Evolutionary conservation across 2,329 filamentous ascomycete species (phyloP), one percentile per base, ranked within the genome.

Genomic region (Epichloe elymi): DNA sequence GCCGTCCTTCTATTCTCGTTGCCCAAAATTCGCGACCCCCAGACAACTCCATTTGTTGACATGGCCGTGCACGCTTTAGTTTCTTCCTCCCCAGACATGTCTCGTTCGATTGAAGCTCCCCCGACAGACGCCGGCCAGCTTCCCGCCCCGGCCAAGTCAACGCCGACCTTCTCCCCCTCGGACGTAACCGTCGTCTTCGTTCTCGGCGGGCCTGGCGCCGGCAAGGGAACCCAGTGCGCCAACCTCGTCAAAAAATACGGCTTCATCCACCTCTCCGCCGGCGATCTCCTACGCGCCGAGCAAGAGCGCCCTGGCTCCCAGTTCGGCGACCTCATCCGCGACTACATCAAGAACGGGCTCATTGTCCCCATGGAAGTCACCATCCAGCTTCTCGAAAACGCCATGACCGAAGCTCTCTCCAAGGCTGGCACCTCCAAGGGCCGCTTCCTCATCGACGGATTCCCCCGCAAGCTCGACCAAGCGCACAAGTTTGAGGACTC

Each of bases 291-390:
- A 56, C 87, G 93, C 54, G 90, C 88, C 56, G 93, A 98, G 73
- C 93, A 97, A 71, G 78, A 91, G 63, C 86, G 91, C 4, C 78
- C 80, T 0, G 90, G 88, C 52, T 88, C 83, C 57, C 76, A 96
- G 69, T 97, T 95, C 67, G 93, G 93, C 65, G 81, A 89, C 58
- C 78, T 97, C 71, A 98, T 98, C 78, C 85, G 85, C 66, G 79
- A 85, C 60, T 90, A 93, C 73, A 98, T 98, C 75, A 87, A 85
- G 64, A 85, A 98, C 66, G 93, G 93, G 53, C 82, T 82, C 60
- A 98, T 98, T 67, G 93, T 98, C 56, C 93, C 93, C n/a, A 95
- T 95, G 88, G 91, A 97, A 69, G 89, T 97, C 48, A 98, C 93
- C 5, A 85, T 98, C 53, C 85, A 90, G 61, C 73, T 98, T 37